Percentiles rank a stretch among this genome's conserved stretches.
phyloP scores from a whole-genome alignment of 768 basidiomycete genomes.

The Dentipellis fragilis region DNA sequence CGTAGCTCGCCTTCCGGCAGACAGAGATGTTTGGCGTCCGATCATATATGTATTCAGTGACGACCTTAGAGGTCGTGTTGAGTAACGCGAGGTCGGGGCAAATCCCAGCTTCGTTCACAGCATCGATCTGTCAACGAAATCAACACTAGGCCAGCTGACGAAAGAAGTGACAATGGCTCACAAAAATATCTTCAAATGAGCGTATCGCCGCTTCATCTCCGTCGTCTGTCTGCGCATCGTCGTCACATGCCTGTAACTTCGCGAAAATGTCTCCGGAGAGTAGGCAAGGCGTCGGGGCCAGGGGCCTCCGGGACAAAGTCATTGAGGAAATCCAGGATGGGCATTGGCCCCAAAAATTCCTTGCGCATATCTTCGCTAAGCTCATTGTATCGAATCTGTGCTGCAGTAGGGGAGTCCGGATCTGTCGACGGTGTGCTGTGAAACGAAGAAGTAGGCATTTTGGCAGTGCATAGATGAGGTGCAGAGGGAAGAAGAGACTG shows the following conservation, averaged over 20 bases:
- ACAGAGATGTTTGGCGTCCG: neutral
- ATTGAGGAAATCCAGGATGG: neutral
- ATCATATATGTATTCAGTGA: neutral
- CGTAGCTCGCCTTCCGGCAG: neutral
- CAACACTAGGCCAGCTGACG: too few relatives aligned
- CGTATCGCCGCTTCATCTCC: neutral
- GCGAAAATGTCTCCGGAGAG: too few relatives aligned
- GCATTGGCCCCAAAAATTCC: constrained; percentile 14
- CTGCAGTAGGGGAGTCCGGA: too few relatives aligned
- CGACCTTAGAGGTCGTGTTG: neutral
- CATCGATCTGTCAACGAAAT: neutral
- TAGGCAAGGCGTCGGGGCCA: too few relatives aligned
- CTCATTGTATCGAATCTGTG: neutral
- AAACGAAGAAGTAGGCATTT: too few relatives aligned
- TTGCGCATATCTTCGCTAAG: constrained; percentile 34
- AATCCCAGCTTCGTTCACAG: neutral
- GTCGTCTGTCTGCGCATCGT: too few relatives aligned
- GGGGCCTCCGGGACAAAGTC: neutral
- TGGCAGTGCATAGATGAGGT: too few relatives aligned
- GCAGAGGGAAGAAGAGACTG: too few relatives aligned
- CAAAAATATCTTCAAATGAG: neutral
- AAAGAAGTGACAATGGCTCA: neutral
- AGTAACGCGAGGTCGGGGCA: neutral
- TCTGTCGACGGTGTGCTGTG: too few relatives aligned
- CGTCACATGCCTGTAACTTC: neutral